Conservation (phyloP, 495 filamentous ascomycete species). For the Penicillium bialowiezense region DNA sequence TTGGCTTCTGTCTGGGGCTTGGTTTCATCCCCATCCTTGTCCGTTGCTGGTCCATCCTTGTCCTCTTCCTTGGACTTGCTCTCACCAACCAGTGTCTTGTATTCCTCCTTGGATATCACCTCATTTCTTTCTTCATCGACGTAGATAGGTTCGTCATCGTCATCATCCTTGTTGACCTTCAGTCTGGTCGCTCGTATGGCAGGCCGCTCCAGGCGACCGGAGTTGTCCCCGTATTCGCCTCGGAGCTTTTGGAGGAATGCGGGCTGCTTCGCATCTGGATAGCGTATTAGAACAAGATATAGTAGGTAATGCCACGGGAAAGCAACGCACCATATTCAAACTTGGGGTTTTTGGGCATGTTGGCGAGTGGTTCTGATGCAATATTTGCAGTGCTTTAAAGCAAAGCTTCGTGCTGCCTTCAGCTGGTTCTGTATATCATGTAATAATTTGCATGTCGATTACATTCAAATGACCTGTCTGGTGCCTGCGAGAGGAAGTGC, state of each 20-base stretch:
- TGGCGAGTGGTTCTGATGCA: conserved; percentile 8
- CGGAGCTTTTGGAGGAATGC: conserved; percentile 47
- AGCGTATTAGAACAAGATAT: neutral
- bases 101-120: conserved; percentile 48
- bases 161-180: conserved; percentile 33
- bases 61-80: conserved; percentile 17
- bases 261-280: conserved; percentile 43
- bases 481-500: neutral
- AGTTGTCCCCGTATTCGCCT: conserved; percentile 37
- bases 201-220: conserved; percentile 40
- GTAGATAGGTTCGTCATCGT: conserved; percentile 49
- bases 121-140: conserved; percentile 49
- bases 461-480: neutral
- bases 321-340: conserved; percentile 43
- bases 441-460: neutral
- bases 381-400: conserved; percentile 7
- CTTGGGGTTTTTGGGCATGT: conserved; percentile 48
- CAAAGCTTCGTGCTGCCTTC: conserved; percentile 8
- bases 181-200: conserved; percentile 38
- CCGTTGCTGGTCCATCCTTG: conserved; percentile 7
- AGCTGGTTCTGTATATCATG: neutral
- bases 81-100: conserved; percentile 36
- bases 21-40: conserved; percentile 10
- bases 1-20: conserved; percentile 17
- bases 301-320: neutral